Conservation (phyloP, 208 protist species). For the Chromosphaera perkinsii region DNA sequence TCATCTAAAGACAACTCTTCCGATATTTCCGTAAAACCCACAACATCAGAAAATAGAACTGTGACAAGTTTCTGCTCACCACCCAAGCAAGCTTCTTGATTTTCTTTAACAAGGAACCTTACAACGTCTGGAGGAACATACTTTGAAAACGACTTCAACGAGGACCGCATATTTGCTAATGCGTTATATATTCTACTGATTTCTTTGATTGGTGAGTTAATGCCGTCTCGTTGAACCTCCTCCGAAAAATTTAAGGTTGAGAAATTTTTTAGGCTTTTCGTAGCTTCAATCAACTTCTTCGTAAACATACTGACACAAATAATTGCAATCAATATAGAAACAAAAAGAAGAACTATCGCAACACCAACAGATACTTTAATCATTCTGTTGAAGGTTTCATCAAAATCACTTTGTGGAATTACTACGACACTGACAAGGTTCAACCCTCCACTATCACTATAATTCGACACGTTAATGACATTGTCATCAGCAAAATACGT, state of each 20-base stretch:
- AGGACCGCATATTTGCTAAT: neutral
- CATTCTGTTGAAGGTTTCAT: too few relatives aligned
- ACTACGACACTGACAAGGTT: too few relatives aligned
- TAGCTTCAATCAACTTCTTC: neutral
- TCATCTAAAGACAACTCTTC: neutral
- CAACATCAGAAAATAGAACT: conserved; percentile 18
- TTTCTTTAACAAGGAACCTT: neutral
- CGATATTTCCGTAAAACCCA: neutral
- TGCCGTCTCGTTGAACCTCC: too few relatives aligned
- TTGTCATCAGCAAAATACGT: too few relatives aligned
- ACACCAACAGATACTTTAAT: too few relatives aligned
- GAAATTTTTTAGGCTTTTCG: too few relatives aligned
- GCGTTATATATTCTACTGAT: conserved; percentile 5
- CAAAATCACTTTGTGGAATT: too few relatives aligned
- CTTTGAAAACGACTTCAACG: conserved; percentile 13
- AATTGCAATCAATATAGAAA: too few relatives aligned
- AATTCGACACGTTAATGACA: too few relatives aligned
- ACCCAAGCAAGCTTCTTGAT: conserved; percentile 2
- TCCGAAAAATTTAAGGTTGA: too few relatives aligned
- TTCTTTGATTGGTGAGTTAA: neutral
- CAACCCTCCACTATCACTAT: too few relatives aligned
- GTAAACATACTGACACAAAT: neutral
- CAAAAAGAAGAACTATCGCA: too few relatives aligned
- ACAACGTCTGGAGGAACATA: conserved; percentile 15
- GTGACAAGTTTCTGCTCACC: conserved; percentile 2